Evolutionary conservation across 768 basidiomycete genomes (phyloP), one percentile per base, ranked within the genome.

Genomic region (Boletus sp.): DNA sequence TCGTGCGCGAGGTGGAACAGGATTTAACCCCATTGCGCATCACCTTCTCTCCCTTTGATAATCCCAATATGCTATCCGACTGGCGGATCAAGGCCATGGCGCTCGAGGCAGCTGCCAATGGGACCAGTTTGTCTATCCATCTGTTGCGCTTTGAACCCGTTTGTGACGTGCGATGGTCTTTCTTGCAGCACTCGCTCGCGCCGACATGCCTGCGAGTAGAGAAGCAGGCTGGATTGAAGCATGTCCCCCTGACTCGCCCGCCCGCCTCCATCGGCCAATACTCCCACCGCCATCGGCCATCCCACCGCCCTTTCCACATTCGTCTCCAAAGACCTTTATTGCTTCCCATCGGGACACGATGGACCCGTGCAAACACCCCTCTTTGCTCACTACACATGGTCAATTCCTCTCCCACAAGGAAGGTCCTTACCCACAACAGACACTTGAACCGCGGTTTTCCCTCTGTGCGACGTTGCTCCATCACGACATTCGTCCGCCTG

Each of bases 401-500:
- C 77, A 80, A 48, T 82, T 80, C 59, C 71, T 84, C 21, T 74
- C 78, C 0, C 75, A 80, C 46, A 66, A 74, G 11, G 50, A 46
- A 5, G 84, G 83, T 1, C 82, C 83, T 0, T 48, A 51, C 2
- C 80, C 83, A 1, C 73, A 75, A 50, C 44, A 21, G 1, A 65
- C 60, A 1, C 62, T 83, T 57, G 61, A 81, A 0, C 84, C 83
- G 0, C 74, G 78, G 23, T 85, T 87, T 59, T 77, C 79, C 6
- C 75, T 75, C 44, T 82, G 77, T 54, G 69, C 77, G 0, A 80
- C 82, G 1, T 50, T 67, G 4, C 50, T 85, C 7, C 83, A 85
- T 54, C 77, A 79, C 47, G 79, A 85, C 56, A 82, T 86, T 42
- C 78, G 78, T 30, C 72, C 77, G 4, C 76, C 80, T 1, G 72